Evolutionary conservation across 345 rosid genomes (phyloP).

Genomic region (Aquilaria yunnanensis): DNA sequence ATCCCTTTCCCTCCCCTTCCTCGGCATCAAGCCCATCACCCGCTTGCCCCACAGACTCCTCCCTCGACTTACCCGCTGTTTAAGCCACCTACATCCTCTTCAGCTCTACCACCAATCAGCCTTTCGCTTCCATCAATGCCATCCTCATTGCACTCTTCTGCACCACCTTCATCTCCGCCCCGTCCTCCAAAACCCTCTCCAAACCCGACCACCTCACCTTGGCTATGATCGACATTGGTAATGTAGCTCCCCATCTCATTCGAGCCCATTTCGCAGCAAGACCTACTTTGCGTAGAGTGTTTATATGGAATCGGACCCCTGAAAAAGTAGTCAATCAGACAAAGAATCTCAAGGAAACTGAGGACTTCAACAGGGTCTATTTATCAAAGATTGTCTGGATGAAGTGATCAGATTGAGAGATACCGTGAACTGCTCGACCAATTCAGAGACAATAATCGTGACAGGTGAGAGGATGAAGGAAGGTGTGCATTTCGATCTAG

Average conservation of each 20-base stretch:
- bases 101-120: slow-evolving; percentile 68
- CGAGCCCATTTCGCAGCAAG: slow-evolving; percentile 70
- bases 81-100: slow-evolving; percentile 79
- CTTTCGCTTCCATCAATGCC: slow-evolving; percentile 64
- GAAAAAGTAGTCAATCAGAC: slow-evolving; percentile 48
- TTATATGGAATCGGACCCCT: slow-evolving; percentile 73
- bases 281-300: slow-evolving; percentile 51
- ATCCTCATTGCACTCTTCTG: slow-evolving; percentile 62
- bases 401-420: slow-evolving; percentile 57
- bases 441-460: slow-evolving; percentile 58
- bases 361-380: slow-evolving; percentile 22
- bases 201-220: slow-evolving; percentile 47
- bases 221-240: slow-evolving; percentile 84
- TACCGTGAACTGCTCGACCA: slow-evolving; percentile 86
- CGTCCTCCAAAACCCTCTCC: slow-evolving; percentile 57
- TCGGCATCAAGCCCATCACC: slow-evolving; percentile 89
- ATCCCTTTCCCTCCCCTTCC: slow-evolving; percentile 60
- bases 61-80: slow-evolving; percentile 57
- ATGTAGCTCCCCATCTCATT: slow-evolving; percentile 77
- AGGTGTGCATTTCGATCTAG: slow-evolving; percentile 85
- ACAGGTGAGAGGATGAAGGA: slow-evolving; percentile 54
- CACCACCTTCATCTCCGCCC: slow-evolving; percentile 72
- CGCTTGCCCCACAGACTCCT: slow-evolving; percentile 64
- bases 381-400: slow-evolving; percentile 47
- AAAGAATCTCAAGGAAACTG: slow-evolving; percentile 29